Evolutionary conservation across 257 asterid genomes (phyloP), one percentile per base, ranked within the genome.

Genomic region (Datura wrightii): DNA sequence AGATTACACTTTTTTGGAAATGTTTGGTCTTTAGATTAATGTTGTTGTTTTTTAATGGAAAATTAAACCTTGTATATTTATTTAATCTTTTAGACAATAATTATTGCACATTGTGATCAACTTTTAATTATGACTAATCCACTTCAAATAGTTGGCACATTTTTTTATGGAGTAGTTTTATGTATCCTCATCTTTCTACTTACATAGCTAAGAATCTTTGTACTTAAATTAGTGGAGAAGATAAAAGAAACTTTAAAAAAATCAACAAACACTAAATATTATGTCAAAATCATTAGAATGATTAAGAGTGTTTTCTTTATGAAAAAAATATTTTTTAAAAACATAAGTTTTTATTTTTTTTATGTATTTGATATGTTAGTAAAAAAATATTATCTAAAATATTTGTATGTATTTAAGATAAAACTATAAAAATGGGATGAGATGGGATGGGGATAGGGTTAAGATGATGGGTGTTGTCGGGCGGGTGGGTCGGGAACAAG

Each of bases 221-320:
- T 39, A 71, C 79, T 71, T 71, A 71, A 18, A 71, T 44, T 71
- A 71, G n/a, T 42, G 79, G 70, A 31, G 18, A 62, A 24, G 31
- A 56, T 10, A 18, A 56, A 24, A 6, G n/a, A 56, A 56, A 56
- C 16, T 56, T 56, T 2, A 39, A 24, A 56, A 56, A 56, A 18
- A 19, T 56, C 63, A 56, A 18, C 31, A 16, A 56, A 15, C 62
- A 56, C 24, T 16, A 56, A n/a, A 56, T 56, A 5, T 56, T 56
- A 1, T 4, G 15, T 18, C 24, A 3, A 15, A 56, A 56, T 24
- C 5, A 56, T 56, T 56, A 8, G n/a, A 18, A 18, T 39, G 42
- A 3, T 39, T 39, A 39, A 39, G 3, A 39, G 2, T 39, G 3
- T 39, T 39, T n/a, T n/a, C n/a, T n/a, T n/a, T n/a, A n/a, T n/a